A percentile compares a stretch with the other conserved stretches of the same genome.
These are phyloP conservation scores for Hymenoscyphus fraxineus DNA, from an alignment of 2,329 filamentous ascomycete genomes.

Conservation along the genomic window DNA sequence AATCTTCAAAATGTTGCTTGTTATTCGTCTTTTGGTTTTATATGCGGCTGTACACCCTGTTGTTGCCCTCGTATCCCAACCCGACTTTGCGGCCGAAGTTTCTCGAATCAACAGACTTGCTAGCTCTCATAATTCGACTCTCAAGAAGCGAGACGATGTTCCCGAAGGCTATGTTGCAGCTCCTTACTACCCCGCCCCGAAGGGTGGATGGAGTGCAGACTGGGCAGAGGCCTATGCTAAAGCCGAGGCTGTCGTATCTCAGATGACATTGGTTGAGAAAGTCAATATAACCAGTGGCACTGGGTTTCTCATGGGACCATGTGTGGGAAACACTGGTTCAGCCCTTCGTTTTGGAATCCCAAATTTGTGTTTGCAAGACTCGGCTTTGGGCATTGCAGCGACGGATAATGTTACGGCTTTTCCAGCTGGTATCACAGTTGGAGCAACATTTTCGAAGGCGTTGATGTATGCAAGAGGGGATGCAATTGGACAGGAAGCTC, in stretches of 20 bases:
- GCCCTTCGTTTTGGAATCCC: conserved; percentile 67
- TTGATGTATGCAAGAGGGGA: conserved; percentile 65
- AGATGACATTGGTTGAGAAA: conserved; percentile 79
- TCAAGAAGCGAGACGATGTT: conserved; percentile 23
- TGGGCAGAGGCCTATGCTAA: conserved; percentile 70
- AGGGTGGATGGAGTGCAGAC: conserved; percentile 51
- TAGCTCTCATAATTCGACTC: not conserved
- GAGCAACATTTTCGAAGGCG: conserved; percentile 70
- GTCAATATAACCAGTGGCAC: conserved; percentile 68
- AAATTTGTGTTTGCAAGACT: conserved; percentile 68
- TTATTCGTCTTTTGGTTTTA: conserved; percentile 7
- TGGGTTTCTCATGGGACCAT: conserved; percentile 62
- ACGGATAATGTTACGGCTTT: conserved; percentile 74
- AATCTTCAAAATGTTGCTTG: conserved; percentile 9
- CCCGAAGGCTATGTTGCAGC: conserved; percentile 29
- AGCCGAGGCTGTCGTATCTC: conserved; percentile 62
- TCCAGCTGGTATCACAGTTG: conserved; percentile 72
- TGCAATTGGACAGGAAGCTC: conserved; percentile 66
- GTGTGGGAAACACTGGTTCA: conserved; percentile 73
- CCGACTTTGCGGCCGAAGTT: conserved; percentile 18
- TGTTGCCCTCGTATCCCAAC: conserved; percentile 9
- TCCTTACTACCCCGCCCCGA: conserved; percentile 33
- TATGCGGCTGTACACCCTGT: not conserved
- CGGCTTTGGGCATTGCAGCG: conserved; percentile 66
- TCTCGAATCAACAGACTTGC: conserved; percentile 5